Evolutionary conservation across 495 filamentous ascomycete genomes (phyloP).

Genomic region (Neurospora sp.): DNA sequence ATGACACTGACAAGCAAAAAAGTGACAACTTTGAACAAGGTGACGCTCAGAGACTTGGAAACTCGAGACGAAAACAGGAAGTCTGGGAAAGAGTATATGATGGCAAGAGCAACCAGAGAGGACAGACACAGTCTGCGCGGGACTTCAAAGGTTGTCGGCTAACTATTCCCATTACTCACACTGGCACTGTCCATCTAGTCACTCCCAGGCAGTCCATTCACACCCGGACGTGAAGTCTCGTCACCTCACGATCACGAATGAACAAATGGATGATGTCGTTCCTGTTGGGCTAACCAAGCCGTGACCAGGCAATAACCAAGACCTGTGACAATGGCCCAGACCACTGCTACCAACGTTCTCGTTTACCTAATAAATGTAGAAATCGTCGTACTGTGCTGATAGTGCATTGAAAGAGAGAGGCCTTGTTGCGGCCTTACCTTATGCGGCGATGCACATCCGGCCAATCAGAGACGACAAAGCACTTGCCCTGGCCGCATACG

Average conservation of each 20-base stretch:
- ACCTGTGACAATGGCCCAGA: neutral
- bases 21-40: neutral
- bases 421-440: neutral
- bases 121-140: neutral
- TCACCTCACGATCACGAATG: neutral
- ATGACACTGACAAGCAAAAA: neutral
- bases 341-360: neutral
- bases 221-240: neutral
- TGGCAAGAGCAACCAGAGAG: neutral
- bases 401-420: neutral
- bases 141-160: neutral
- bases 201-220: neutral
- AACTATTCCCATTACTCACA: neutral
- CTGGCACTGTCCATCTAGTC: neutral
- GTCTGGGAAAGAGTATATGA: neutral
- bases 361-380: neutral
- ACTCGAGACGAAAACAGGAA: neutral
- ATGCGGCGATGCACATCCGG: neutral
- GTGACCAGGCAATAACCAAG: neutral
- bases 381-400: neutral
- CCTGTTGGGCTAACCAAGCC: neutral
- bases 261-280: neutral
- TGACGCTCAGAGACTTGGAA: neutral
- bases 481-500: neutral
- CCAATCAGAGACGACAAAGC: neutral